Conservation (phyloP, 106 monocot genomes). For the Allium sativum region DNA sequence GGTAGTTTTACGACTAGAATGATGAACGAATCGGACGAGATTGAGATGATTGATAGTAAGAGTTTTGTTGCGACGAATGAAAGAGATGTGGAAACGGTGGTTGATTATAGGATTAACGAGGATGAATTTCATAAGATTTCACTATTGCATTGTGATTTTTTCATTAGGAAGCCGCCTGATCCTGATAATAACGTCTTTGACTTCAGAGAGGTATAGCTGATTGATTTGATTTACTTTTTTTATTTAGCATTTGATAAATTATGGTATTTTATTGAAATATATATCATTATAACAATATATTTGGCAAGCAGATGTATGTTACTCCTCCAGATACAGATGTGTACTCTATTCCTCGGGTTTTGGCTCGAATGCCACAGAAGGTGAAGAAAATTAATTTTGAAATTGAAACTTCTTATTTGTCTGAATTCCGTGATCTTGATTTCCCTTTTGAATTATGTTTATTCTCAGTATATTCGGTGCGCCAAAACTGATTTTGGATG, state of each 20-base stretch:
- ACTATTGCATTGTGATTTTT: constrained; percentile 83
- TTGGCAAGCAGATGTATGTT: constrained; percentile 69
- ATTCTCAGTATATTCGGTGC: constrained; percentile 61
- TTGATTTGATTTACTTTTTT: neutral
- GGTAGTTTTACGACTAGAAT: constrained; percentile 3
- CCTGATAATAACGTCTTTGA: constrained; percentile 79
- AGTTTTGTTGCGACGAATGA: constrained; percentile 80
- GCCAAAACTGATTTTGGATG: constrained; percentile 71
- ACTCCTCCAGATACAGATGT: constrained; percentile 87
- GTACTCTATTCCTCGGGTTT: constrained; percentile 75
- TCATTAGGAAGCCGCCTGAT: constrained; percentile 85
- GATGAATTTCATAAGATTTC: constrained; percentile 97
- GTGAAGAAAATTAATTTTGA: constrained; percentile 12
- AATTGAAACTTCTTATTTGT: too few species aligned
- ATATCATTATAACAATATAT: neutral
- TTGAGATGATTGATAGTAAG: constrained; percentile 48
- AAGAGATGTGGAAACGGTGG: constrained; percentile 70
- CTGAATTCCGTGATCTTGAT: too few species aligned
- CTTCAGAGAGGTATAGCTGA: constrained; percentile 61
- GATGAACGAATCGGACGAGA: constrained; percentile 21
- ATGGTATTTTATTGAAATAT: neutral
- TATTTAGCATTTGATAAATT: neutral
- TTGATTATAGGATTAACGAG: constrained; percentile 84
- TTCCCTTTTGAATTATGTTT: neutral
- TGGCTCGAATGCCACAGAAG: constrained; percentile 89